Conservation (phyloP, 2,329 filamentous ascomycete species). For the Colletotrichum lindemuthianum region DNA sequence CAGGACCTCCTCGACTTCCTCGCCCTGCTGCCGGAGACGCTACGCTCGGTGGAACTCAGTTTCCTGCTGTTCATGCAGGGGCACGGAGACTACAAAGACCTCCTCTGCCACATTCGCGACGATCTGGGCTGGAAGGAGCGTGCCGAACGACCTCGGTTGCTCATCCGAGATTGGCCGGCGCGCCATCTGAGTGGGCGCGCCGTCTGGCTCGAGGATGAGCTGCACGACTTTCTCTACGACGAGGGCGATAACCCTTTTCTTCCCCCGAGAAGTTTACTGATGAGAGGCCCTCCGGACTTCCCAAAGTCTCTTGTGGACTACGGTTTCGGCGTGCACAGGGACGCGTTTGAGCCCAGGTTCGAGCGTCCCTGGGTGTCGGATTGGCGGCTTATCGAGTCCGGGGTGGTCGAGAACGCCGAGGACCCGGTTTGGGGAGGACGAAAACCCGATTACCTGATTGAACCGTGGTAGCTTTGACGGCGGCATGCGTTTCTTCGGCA, state of each 20-base stretch:
- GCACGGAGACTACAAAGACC: conserved; percentile 16
- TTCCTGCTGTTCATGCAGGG: conserved; percentile 41
- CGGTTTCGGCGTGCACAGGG: conserved; percentile 7
- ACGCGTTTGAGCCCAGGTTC: conserved; percentile 7
- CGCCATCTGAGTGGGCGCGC: background rate
- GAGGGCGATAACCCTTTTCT: conserved; percentile 39
- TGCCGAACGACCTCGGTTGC: conserved; percentile 8
- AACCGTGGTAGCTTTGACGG: no score
- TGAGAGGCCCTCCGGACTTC: background rate
- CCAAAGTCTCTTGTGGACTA: background rate
- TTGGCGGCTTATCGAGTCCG: no score
- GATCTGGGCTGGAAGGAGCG: conserved; percentile 36
- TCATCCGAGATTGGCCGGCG: background rate
- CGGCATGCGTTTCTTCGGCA: no score
- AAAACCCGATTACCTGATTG: no score
- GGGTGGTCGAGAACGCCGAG: no score
- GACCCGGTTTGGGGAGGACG: no score
- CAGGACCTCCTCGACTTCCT: conserved; percentile 44
- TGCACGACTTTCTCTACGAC: conserved; percentile 39
- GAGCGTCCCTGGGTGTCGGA: conserved; percentile 1
- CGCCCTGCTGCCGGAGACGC: conserved; percentile 39
- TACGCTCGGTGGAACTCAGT: conserved; percentile 47
- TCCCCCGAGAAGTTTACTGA: background rate
- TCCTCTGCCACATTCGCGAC: conserved; percentile 39
- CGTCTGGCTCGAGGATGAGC: conserved; percentile 27